Percentiles rank a stretch among this genome's conserved stretches.
Evolutionary conservation across 768 basidiomycete species (phyloP).

Genomic region (Boletus eberwhitei): DNA sequence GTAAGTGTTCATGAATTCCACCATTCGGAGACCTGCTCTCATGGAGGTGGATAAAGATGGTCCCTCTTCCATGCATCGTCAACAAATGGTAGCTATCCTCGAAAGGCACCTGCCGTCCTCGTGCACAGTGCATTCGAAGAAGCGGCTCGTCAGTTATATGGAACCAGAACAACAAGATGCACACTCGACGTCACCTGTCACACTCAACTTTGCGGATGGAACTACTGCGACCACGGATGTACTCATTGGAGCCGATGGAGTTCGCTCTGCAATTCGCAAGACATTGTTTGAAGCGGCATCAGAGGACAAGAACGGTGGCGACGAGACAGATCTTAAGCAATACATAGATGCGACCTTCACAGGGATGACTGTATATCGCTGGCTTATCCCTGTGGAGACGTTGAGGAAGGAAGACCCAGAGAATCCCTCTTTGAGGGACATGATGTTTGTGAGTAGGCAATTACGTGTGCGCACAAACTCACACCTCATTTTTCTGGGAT

Average conservation of each 20-base stretch:
- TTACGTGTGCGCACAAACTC: not conserved
- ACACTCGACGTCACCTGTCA: slow-evolving; percentile 22
- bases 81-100: slow-evolving; percentile 17
- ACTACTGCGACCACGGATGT: slow-evolving; percentile 34
- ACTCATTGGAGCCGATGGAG: slow-evolving; percentile 46
- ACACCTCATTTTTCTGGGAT: slow-evolving; percentile 5
- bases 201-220: slow-evolving; percentile 15
- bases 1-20: too few relatives aligned
- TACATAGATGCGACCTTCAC: too few relatives aligned
- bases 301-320: not conserved
- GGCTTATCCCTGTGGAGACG: too few relatives aligned
- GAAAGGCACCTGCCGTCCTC: slow-evolving; percentile 18
- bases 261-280: slow-evolving; percentile 31
- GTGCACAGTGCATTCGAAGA: slow-evolving; percentile 16
- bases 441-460: slow-evolving; percentile 20
- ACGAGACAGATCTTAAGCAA: slow-evolving; percentile 3
- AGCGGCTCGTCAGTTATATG: slow-evolving; percentile 19
- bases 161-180: slow-evolving; percentile 16
- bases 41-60: not conserved
- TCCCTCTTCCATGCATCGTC: slow-evolving; percentile 19
- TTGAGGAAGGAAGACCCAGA: too few relatives aligned
- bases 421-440: slow-evolving; percentile 15
- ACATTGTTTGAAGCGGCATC: slow-evolving; percentile 20
- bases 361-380: too few relatives aligned
- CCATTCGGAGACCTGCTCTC: not conserved